A percentile compares a stretch with the other conserved stretches of the same genome.
Conservation (phyloP, 202 grass and related monocot genomes). For the Panicum virgatum region DNA sequence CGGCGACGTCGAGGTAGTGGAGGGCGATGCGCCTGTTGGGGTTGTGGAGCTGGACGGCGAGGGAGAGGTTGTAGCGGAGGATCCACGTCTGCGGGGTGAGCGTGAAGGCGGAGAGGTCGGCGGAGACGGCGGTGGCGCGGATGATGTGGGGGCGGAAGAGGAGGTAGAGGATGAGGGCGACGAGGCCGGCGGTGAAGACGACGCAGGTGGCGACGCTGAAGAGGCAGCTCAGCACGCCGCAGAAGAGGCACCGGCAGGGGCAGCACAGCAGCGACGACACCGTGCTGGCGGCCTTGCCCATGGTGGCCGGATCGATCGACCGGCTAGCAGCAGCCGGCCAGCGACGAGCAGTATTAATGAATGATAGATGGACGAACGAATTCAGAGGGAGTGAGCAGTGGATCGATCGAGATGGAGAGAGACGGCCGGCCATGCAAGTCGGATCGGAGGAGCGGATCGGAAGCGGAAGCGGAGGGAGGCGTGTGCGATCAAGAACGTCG, state of each 20-base stretch:
- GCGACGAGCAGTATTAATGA: too few species aligned
- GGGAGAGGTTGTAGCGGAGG: slow-evolving; percentile 49
- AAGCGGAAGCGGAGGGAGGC: too few species aligned
- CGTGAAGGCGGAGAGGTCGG: slow-evolving; percentile 46
- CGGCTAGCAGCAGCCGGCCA: too few species aligned
- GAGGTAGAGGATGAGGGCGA: slow-evolving; percentile 49
- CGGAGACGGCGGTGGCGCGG: slow-evolving; percentile 38
- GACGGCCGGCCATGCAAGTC: background rate
- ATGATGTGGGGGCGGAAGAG: slow-evolving; percentile 61
- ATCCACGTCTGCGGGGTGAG: slow-evolving; percentile 36
- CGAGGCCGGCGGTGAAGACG: slow-evolving; percentile 41
- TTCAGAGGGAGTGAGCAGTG: too few species aligned
- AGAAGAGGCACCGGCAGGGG: slow-evolving; percentile 48
- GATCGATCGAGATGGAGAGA: too few species aligned
- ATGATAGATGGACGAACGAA: too few species aligned
- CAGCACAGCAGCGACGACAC: slow-evolving; percentile 34
- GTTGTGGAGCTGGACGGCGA: slow-evolving; percentile 44
- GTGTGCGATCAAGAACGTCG: too few species aligned
- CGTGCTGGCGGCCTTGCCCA: slow-evolving; percentile 10
- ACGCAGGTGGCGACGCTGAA: slow-evolving; percentile 47
- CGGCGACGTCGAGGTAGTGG: slow-evolving; percentile 46
- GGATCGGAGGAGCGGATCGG: background rate
- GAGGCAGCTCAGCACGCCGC: slow-evolving; percentile 42
- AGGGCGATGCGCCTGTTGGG: slow-evolving; percentile 54
- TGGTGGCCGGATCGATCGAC: background rate